Evolutionary conservation across 2,329 filamentous ascomycete genomes (phyloP).

Genomic region (Neonectria hederae): DNA sequence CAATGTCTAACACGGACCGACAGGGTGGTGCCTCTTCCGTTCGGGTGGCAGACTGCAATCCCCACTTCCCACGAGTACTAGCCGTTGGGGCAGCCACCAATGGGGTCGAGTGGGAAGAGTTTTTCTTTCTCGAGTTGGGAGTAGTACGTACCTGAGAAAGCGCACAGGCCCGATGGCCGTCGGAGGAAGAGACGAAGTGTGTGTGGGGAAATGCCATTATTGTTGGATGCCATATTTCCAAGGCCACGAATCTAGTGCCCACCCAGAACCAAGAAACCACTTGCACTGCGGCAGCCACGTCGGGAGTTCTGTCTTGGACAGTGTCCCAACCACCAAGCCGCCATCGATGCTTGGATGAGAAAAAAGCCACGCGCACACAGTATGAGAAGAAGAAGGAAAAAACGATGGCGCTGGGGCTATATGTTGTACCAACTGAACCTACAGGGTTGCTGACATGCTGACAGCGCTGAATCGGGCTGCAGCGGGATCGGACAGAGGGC

Average conservation of each 20-base stretch:
- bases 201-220: slow-evolving; percentile 26
- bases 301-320: not conserved
- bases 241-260: slow-evolving; percentile 15
- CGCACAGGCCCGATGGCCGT: not conserved
- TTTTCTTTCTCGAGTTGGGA: slow-evolving; percentile 21
- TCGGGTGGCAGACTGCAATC: not conserved
- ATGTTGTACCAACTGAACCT: not conserved
- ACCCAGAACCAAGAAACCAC: slow-evolving; percentile 16
- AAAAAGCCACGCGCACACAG: slow-evolving; percentile 32
- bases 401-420: not conserved
- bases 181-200: slow-evolving; percentile 21
- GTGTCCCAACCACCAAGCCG: not conserved
- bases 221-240: slow-evolving; percentile 25
- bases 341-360: not conserved
- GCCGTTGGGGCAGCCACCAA: slow-evolving; percentile 18
- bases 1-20: not conserved
- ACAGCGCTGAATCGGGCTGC: slow-evolving; percentile 9
- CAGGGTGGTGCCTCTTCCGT: slow-evolving; percentile 36
- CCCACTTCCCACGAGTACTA: slow-evolving; percentile 3
- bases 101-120: slow-evolving; percentile 13
- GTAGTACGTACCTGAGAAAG: slow-evolving; percentile 2
- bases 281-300: slow-evolving; percentile 21
- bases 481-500: slow-evolving; percentile 4
- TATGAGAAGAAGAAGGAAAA: slow-evolving; percentile 23
- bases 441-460: not conserved